Evolutionary conservation across 2,329 filamentous ascomycete genomes (phyloP).

Genomic region (Pleurostoma richardsiae): DNA sequence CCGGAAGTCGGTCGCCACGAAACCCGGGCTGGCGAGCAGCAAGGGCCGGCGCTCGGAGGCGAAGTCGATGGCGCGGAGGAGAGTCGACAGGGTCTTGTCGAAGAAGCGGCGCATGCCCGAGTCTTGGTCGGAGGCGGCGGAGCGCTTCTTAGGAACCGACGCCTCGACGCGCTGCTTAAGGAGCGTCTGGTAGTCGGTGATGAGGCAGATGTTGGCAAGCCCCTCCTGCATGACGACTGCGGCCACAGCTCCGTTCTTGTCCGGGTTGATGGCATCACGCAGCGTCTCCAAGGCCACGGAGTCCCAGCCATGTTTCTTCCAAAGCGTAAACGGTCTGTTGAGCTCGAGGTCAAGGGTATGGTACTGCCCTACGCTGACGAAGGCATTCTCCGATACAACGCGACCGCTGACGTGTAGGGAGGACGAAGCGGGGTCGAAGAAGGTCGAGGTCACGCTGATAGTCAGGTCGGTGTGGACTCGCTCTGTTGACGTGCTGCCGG

Average conservation of each 20-base stretch:
- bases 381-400: slow-evolving; percentile 46
- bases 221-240: slow-evolving; percentile 94
- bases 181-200: slow-evolving; percentile 75
- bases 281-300: slow-evolving; percentile 77
- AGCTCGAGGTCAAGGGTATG: slow-evolving; percentile 76
- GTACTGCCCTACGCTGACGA: slow-evolving; percentile 48
- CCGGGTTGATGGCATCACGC: slow-evolving; percentile 71
- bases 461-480: slow-evolving; percentile 54
- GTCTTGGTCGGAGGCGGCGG: slow-evolving; percentile 59
- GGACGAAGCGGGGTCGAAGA: slow-evolving; percentile 52
- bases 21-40: slow-evolving; percentile 84
- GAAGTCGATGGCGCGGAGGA: slow-evolving; percentile 76
- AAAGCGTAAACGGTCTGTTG: slow-evolving; percentile 79
- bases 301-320: slow-evolving; percentile 86
- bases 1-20: slow-evolving; percentile 76
- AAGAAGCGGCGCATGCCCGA: slow-evolving; percentile 75
- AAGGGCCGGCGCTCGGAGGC: slow-evolving; percentile 59
- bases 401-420: slow-evolving; percentile 52
- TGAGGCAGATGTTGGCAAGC: slow-evolving; percentile 74
- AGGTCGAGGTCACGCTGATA: slow-evolving; percentile 50
- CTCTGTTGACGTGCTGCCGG: slow-evolving; percentile 41
- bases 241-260: slow-evolving; percentile 75
- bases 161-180: slow-evolving; percentile 66
- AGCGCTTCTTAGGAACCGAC: slow-evolving; percentile 62
- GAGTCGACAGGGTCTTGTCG: slow-evolving; percentile 67